Base-by-base conservation (phyloP, 345 rosid species). In the Populus deltoides region DNA sequence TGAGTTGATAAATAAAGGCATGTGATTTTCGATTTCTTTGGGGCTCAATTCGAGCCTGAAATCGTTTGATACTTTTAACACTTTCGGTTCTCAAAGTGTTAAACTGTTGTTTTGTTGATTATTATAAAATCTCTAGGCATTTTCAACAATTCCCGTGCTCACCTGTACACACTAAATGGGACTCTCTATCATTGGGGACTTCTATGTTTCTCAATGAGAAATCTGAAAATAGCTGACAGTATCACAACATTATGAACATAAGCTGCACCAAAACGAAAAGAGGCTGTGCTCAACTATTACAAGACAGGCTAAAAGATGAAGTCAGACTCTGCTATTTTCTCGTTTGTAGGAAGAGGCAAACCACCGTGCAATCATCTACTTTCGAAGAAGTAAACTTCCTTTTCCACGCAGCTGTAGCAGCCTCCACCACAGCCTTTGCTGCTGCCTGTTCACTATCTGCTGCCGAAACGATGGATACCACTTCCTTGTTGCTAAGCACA, bases 401-500 rank as follows among this genome's bases (percentile, higher is more conserved):
- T 70, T 81, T 86, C 98, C 97, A 92, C 2, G 91, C 78, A 2
- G 81, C 83, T 1, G 66, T 78, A 8, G 98, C 97, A 24, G 90
- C 92, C 69, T 92, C 91, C 20, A 89, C 87, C 78, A 92, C 87
- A 0, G 92, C 89, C 72, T 82, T 87, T 1, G 94, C 92, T 0
- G 90, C 97, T 12, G 62, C 87, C 71, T 77, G 69, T 59, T 86
- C 89, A 15, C 35, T 82, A 27, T 66, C 85, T 1, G 92, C 89
- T 8, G 79, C 77, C 87, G 82, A 57, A 45, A 87, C 93, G 39
- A 87, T 85, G 13, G 87, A 78, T 0, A 84, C 87, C 20, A 91
- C 97, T 80, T 94, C 85, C 20, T 84, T 79, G 82, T 91, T 92
- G 63, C 86, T 86, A 36, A 94, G 93, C 75, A 90, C 97, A 87